phyloP scores from a whole-genome alignment of 1,284 basidiomycete genomes.

The Ustilago trichophora region DNA sequence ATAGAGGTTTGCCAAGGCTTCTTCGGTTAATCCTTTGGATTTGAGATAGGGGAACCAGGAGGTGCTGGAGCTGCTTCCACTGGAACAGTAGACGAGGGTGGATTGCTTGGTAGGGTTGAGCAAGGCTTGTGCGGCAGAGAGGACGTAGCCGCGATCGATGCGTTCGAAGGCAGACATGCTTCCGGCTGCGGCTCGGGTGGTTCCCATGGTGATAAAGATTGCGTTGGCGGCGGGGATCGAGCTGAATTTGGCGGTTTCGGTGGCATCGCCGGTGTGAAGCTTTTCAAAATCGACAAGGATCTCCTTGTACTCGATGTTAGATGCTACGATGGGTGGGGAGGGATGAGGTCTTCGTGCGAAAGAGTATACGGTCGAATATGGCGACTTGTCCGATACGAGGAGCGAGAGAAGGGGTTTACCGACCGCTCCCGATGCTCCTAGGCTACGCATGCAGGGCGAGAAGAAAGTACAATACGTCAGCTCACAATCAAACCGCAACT shows the following conservation, averaged over 20 bases:
- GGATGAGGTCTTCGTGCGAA: constrained; percentile 71
- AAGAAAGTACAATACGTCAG: too few species aligned
- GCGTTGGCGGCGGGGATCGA: constrained; percentile 10
- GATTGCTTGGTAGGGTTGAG: constrained; percentile 70
- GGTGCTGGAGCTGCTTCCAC: constrained; percentile 52
- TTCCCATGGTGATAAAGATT: constrained; percentile 51
- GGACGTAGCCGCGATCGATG: constrained; percentile 80
- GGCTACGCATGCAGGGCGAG: too few species aligned
- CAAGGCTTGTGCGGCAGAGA: constrained; percentile 76
- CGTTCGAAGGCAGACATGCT: constrained; percentile 75
- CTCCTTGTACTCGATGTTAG: constrained; percentile 63
- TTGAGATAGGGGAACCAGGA: constrained; percentile 50
- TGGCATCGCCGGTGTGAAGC: constrained; percentile 11
- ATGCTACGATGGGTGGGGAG: constrained; percentile 53
- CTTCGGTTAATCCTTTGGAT: constrained; percentile 80
- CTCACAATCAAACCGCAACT: too few species aligned
- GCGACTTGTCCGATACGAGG: constrained; percentile 21
- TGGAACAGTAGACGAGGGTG: constrained; percentile 77
- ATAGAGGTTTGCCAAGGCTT: constrained; percentile 74
- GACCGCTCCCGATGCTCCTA: constrained; percentile 55
- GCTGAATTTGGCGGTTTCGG: constrained; percentile 31
- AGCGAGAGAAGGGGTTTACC: constrained; percentile 43
- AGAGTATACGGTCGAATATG: constrained; percentile 72
- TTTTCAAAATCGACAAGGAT: constrained; percentile 51
- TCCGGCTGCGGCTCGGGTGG: constrained; percentile 70